Base-by-base conservation (phyloP, 2,329 filamentous ascomycete species). In the Nannizziopsis arthrosporioides region DNA sequence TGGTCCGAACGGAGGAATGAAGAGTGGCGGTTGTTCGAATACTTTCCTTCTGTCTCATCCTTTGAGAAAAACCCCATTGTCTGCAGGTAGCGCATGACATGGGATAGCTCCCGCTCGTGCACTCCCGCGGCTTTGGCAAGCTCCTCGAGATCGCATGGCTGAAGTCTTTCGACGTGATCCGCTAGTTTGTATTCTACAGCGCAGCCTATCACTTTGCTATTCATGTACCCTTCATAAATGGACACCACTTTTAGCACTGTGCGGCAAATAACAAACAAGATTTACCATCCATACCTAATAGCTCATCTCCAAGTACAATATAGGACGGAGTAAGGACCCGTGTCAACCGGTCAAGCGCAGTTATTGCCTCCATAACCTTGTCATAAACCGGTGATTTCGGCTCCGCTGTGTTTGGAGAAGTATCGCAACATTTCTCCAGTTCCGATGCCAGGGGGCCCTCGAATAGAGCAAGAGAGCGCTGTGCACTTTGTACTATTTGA, bases 91-190 rank as follows among this genome's bases (percentile, higher is more conserved):
- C 27, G 41, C 5, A 43, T 43, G 12, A 43, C 34, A 27, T 43
- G 41, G 5, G 18, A 30, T n/a, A 43, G 19, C 7, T 32, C 19
- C 11, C 31, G 18, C n/a, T 43, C 41, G 18, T 31, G 22, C n/a
- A 31, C 10, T 8, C 41, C 41, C 3, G 18, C 19, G 11, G 41
- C 19, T 11, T 17, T 27, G n/a, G 41, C 41, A 1, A 43, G 41
- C 18, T 43, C 27, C 10, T 14, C 31, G 14, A 43, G 31, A 22
- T 22, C 34, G n/a, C 40, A 42, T 22, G 40, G 40, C 40, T 42
- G 40, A n/a, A 42, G 40, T 2, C 10, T 42, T 30, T 42, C 19
- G 40, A 42, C 40, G 31, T 42, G 40, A 11, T 42, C 40, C 10
- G 40, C 18, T 19, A 42, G 12, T 5, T n/a, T 15, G 17, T 42